Conservation (phyloP, 176 grass and related monocot genomes). For the Eleusine indica region DNA sequence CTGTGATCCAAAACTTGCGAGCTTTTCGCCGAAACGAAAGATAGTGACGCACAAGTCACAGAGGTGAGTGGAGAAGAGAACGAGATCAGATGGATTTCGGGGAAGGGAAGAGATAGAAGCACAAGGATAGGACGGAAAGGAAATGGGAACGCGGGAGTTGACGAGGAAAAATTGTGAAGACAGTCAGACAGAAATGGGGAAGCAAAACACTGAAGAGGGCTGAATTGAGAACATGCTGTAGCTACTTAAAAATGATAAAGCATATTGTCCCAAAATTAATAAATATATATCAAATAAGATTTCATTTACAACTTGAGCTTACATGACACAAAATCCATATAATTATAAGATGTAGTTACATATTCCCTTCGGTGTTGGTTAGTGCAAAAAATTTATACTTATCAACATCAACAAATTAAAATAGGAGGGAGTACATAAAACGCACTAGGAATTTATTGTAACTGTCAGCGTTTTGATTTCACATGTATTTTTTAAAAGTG, state of each 20-base stretch:
- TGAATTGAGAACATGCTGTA: not conserved
- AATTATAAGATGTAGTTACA: not conserved
- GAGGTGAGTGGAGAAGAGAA: not conserved
- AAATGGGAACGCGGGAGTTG: conserved; percentile 7
- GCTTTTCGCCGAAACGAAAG: not conserved
- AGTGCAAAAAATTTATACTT: no score
- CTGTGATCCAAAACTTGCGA: not conserved
- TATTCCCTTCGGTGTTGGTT: no score
- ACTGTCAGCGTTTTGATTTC: no score
- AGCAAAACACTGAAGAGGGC: not conserved
- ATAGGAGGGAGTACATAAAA: no score
- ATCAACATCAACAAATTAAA: no score
- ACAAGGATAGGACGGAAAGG: not conserved
- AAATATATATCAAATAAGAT: no score
- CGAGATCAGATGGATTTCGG: conserved; percentile 12
- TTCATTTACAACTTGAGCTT: no score
- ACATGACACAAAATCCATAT: no score
- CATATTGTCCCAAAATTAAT: no score
- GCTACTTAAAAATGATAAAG: no score
- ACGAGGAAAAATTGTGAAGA: not conserved
- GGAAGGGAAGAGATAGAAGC: not conserved
- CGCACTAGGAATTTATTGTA: no score
- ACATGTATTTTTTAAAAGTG: no score
- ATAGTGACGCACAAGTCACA: not conserved
- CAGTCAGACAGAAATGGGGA: not conserved